phyloP scores from a whole-genome alignment of 352 stramenopile species.

The Hyaloperonospora arabidopsidis region DNA sequence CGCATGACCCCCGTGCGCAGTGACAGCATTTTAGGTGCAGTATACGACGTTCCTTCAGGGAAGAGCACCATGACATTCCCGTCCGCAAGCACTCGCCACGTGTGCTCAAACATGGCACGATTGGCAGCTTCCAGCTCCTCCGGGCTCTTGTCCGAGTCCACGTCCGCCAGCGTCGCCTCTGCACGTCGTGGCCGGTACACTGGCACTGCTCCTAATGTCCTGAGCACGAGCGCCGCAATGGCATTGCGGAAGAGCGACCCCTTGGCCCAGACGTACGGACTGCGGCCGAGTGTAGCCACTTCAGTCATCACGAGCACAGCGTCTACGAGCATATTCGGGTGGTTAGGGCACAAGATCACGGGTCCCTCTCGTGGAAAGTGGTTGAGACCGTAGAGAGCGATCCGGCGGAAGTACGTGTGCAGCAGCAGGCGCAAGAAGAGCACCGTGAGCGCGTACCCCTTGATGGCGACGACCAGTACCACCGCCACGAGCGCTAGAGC shows the following conservation, averaged over 20 bases:
- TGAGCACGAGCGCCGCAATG: constrained; percentile 33
- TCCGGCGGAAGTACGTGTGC: constrained; percentile 77
- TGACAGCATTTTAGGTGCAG: constrained; percentile 66
- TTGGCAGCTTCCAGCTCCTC: constrained; percentile 57
- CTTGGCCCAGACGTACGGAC: constrained; percentile 68
- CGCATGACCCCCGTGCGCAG: constrained; percentile 67
- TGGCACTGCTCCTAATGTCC: constrained; percentile 46
- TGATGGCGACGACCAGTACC: constrained; percentile 38
- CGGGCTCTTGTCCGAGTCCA: constrained; percentile 54
- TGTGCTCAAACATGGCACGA: constrained; percentile 68
- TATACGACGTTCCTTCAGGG: constrained; percentile 75
- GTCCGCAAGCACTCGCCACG: constrained; percentile 45
- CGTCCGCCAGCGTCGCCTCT: constrained; percentile 39
- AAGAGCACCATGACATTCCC: constrained; percentile 76
- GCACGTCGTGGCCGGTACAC: constrained; percentile 56
- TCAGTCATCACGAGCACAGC: constrained; percentile 73
- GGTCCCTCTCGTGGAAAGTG: constrained; percentile 71
- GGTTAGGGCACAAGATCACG: constrained; percentile 73
- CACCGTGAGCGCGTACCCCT: constrained; percentile 53
- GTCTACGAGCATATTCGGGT: constrained; percentile 80
- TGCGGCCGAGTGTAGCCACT: constrained; percentile 39
- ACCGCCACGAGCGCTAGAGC: constrained; percentile 39
- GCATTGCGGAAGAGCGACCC: constrained; percentile 67
- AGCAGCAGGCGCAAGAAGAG: constrained; percentile 58
- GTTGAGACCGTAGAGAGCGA: constrained; percentile 69